A percentile compares a stretch with the other conserved stretches of the same genome.
These are phyloP conservation scores for Trametes cingulata DNA, from an alignment of 768 basidiomycete genomes.

Conservation along the genomic window DNA sequence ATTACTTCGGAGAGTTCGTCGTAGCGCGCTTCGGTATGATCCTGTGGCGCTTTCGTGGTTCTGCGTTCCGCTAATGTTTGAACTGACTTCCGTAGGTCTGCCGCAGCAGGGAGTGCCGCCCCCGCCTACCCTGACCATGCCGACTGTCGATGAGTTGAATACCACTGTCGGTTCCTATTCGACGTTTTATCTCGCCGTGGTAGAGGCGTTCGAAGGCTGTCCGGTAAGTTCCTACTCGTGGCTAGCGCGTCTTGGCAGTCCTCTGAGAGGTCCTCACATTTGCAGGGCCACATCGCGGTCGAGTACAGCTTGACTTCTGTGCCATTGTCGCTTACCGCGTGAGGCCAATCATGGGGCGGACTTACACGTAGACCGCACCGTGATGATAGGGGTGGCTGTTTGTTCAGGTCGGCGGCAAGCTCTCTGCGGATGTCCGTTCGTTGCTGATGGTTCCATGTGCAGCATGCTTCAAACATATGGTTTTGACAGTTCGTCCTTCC, in stretches of 20 bases:
- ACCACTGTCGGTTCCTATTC: background rate
- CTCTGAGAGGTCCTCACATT: background rate
- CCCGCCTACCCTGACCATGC: constrained; percentile 20
- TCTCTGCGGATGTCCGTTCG: background rate
- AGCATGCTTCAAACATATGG: background rate
- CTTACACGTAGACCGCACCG: no score
- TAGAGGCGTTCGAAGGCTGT: constrained; percentile 22
- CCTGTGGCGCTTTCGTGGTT: background rate
- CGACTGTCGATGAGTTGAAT: background rate
- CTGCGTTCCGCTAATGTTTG: background rate
- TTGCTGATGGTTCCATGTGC: background rate
- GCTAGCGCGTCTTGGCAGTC: background rate
- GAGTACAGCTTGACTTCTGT: constrained; percentile 22
- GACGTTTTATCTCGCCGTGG: constrained; percentile 14
- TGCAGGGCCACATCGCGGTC: constrained; percentile 17
- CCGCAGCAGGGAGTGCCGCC: constrained; percentile 10
- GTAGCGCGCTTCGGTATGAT: constrained; percentile 25
- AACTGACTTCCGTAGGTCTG: constrained; percentile 14
- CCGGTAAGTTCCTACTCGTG: constrained; percentile 14
- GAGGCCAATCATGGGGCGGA: background rate
- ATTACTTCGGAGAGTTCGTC: constrained; percentile 20
- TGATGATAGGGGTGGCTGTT: background rate
- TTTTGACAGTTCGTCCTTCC: background rate
- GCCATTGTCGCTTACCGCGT: background rate
- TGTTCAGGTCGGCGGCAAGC: no score